Evolutionary conservation across 2,329 filamentous ascomycete species (phyloP).

Genomic region (Fusarium sarcochroum): DNA sequence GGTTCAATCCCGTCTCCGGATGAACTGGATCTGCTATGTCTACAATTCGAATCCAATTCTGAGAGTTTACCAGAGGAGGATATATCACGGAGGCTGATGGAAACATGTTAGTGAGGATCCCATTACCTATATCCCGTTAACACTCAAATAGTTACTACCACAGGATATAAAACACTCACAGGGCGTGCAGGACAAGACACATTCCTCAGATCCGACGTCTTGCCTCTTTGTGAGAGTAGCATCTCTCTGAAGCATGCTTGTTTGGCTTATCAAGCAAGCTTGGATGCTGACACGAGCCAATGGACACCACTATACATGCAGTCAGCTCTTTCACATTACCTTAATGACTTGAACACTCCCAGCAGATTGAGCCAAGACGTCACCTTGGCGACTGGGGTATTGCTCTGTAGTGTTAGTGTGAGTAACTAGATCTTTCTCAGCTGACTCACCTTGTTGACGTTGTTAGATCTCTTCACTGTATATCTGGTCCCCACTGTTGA

Average conservation of each 20-base stretch:
- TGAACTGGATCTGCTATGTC: constrained; percentile 1
- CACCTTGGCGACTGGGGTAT: neutral
- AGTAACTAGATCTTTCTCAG: accelerated
- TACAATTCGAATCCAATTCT: neutral
- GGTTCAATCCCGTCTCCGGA: neutral
- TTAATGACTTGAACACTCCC: constrained; percentile 1
- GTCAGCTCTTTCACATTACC: neutral
- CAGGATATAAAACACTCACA: neutral
- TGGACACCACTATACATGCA: constrained; percentile 2
- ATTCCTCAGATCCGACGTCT: neutral
- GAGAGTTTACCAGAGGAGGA: neutral
- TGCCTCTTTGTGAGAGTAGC: neutral
- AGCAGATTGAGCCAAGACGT: neutral
- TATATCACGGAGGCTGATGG: neutral
- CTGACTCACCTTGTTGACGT: neutral
- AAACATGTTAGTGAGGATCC: neutral
- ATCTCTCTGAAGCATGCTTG: neutral
- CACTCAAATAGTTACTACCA: neutral
- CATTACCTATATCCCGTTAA: neutral
- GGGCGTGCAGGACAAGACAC: neutral
- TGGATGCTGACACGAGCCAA: neutral
- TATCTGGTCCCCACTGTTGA: constrained; percentile 1
- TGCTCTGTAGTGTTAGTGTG: constrained; percentile 2
- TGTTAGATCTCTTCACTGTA: neutral
- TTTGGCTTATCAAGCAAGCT: constrained; percentile 2